These are phyloP conservation scores for Ascochyta lentis DNA, from an alignment of 2,329 filamentous ascomycete species.

Conservation along the genomic window DNA sequence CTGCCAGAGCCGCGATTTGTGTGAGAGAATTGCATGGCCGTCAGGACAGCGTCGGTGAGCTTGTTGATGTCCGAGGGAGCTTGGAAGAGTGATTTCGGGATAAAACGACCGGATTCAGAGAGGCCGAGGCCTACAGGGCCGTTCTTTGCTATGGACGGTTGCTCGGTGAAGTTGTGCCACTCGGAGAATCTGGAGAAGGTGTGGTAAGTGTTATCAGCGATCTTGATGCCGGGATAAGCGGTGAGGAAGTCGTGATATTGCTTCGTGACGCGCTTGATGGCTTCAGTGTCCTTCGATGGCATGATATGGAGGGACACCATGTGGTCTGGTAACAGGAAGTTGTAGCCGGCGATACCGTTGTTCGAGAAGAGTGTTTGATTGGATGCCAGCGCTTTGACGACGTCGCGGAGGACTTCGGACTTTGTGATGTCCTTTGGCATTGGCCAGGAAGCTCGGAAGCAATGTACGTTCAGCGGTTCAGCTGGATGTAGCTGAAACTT, in stretches of 20 bases:
- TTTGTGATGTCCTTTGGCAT: slow-evolving; percentile 37
- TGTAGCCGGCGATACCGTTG: slow-evolving; percentile 45
- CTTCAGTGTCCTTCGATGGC: slow-evolving; percentile 34
- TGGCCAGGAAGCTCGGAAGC: slow-evolving; percentile 42
- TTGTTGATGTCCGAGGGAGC: slow-evolving; percentile 26
- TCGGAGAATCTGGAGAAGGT: slow-evolving; percentile 41
- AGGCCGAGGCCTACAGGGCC: slow-evolving; percentile 45
- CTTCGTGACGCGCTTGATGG: slow-evolving; percentile 36
- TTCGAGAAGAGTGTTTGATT: slow-evolving; percentile 41
- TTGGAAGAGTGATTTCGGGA: slow-evolving; percentile 39
- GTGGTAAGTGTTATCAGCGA: slow-evolving; percentile 42
- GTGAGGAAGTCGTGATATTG: slow-evolving; percentile 42
- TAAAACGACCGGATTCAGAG: slow-evolving; percentile 43
- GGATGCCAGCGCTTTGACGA: slow-evolving; percentile 39
- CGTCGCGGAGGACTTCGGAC: slow-evolving; percentile 40
- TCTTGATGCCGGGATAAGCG: slow-evolving; percentile 40
- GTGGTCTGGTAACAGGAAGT: slow-evolving; percentile 42
- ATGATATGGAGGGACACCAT: slow-evolving; percentile 43
- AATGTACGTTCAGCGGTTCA: slow-evolving; percentile 45
- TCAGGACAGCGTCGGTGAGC: slow-evolving; percentile 40
- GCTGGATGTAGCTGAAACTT: slow-evolving; percentile 46
- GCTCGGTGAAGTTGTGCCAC: slow-evolving; percentile 41
- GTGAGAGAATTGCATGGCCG: slow-evolving; percentile 42
- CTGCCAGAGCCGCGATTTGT: slow-evolving; percentile 35
- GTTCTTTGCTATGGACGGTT: slow-evolving; percentile 40